phyloP scores from a whole-genome alignment of 2,329 filamentous ascomycete species.

The Cladosporium sp. region DNA sequence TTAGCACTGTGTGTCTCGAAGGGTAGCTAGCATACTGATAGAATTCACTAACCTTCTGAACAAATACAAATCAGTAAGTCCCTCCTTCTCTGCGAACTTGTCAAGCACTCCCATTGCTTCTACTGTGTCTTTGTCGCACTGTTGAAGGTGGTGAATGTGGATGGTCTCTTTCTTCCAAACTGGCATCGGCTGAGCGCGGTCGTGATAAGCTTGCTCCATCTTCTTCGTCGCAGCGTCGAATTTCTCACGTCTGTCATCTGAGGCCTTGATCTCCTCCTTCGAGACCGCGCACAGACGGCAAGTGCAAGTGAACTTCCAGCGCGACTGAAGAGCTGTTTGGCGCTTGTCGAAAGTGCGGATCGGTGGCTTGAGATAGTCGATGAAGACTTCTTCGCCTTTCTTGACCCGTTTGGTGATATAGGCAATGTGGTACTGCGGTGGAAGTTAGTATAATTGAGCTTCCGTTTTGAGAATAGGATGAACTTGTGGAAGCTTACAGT shows the following conservation, averaged over 20 bases:
- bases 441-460: background rate
- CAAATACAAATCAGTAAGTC: background rate
- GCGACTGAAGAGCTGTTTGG: background rate
- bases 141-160: background rate
- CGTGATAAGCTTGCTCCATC: background rate
- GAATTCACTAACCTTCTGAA: background rate
- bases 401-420: background rate
- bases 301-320: constrained; percentile 5
- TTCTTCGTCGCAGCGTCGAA: background rate
- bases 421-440: background rate
- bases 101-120: background rate
- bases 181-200: background rate
- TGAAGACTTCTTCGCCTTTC: background rate
- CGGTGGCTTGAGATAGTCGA: background rate
- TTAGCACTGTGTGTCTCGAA: background rate
- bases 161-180: background rate
- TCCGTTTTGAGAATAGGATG: background rate
- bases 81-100: background rate
- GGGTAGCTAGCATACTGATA: too few relatives aligned
- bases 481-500: too few relatives aligned
- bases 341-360: background rate
- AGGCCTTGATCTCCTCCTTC: background rate
- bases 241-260: background rate
- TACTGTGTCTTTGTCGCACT: background rate
- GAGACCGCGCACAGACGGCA: background rate